Base-by-base conservation (phyloP, 768 basidiomycete genomes). In the Pseudohyphozyma bogoriensis region DNA sequence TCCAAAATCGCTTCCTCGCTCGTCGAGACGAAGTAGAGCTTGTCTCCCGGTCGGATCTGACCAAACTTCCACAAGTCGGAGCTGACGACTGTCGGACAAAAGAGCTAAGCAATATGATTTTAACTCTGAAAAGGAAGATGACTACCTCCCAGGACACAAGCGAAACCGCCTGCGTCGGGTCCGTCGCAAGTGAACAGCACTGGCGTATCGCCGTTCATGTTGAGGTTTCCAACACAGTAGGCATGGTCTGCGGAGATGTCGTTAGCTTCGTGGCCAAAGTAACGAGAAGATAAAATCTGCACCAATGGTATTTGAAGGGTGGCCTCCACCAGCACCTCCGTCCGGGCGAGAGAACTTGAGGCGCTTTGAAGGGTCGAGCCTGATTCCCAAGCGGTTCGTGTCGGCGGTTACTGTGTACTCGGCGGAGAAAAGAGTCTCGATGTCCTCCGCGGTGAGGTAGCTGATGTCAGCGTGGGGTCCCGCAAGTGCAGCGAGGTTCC, bases 181-280 rank as follows among this genome's bases (percentile, higher is more conserved):
- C 80, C 81, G 67, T 84, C 84, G 31, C 78, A 77, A 6, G 78
- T 77, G 53, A 84, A 72, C n/a, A 84, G 79, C 3, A 85, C 82
- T 0, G 85, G 83, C 0, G 82, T 84, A 68, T 85, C 84, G 2
- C 84, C 84, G 64, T 85, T 85, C 55, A 84, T 59, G 65, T 84
- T 84, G 60, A 84, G 66, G 1, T 78, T 74, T 8, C 82, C 82
- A 28, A 74, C 68, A 0, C 78, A 78, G 64, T 37, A 37, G 37
- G 11, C 37, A 37, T 37, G 37, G 18, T 37, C 37, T 83, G 6
- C 78, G 81, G 49, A 82, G 82, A 59, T 83, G 81, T 45, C 6
- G 26, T 31, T 11, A 42, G 61, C 61, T 47, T 68, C n/a, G 37
- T 37, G 37, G 18, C 18, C 28, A 31, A 51, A 5, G 52, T 33